A percentile compares a stretch with the other conserved stretches of the same genome.
Evolutionary conservation across 139 green algal species (phyloP).

Genomic region (Chlorokybus atmophyticus): DNA sequence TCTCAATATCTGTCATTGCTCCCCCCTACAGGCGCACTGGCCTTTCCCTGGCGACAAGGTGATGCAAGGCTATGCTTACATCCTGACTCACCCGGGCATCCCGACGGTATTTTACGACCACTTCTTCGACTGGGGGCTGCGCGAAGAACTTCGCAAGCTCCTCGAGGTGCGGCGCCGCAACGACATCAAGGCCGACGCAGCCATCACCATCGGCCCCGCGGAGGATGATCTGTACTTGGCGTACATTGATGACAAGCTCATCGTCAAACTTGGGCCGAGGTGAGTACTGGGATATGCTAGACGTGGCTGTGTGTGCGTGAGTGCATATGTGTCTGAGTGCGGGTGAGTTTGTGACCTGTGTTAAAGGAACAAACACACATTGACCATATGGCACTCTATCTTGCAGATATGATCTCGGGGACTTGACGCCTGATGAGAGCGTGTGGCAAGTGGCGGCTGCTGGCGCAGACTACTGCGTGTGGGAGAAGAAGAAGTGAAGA

Average conservation of each 20-base stretch:
- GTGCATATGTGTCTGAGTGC: too few species aligned
- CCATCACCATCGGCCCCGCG: slow-evolving; percentile 35
- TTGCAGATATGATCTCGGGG: too few species aligned
- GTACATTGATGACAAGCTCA: slow-evolving; percentile 26
- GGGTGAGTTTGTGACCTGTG: too few species aligned
- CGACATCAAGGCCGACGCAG: slow-evolving; percentile 27
- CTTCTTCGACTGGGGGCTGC: slow-evolving; percentile 29
- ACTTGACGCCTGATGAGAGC: too few species aligned
- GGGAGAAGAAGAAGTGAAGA: too few species aligned
- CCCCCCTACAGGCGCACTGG: slow-evolving; percentile 21
- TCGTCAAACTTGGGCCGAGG: slow-evolving; percentile 14
- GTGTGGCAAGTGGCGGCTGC: too few species aligned
- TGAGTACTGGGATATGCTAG: too few species aligned
- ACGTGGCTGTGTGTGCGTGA: too few species aligned
- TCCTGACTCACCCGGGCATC: slow-evolving; percentile 38
- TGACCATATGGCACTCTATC: too few species aligned
- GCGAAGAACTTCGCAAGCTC: slow-evolving; percentile 26
- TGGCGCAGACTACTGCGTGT: too few species aligned
- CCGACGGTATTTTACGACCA: slow-evolving; percentile 46
- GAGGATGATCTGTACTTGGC: slow-evolving; percentile 36
- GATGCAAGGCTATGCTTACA: slow-evolving; percentile 37
- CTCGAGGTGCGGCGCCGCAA: slow-evolving; percentile 23
- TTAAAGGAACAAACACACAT: too few species aligned
- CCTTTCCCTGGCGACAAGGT: slow-evolving; percentile 10
- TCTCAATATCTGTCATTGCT: too few species aligned